Base-by-base conservation (phyloP, 441 rosid genomes). In the Dalechampia spathulata region DNA sequence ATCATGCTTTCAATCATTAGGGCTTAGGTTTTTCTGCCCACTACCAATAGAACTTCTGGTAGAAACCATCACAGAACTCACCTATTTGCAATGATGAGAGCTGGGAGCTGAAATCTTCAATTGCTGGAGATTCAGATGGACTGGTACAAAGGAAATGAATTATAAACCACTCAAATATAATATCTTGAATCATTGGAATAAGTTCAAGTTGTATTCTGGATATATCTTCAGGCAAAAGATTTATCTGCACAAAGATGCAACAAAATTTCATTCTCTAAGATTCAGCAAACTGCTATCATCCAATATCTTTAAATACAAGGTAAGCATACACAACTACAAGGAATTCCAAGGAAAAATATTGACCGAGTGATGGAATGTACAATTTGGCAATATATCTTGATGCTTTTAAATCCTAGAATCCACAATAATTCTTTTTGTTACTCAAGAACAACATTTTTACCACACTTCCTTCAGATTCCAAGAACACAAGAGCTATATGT, bases 71-170 rank as follows among this genome's bases (percentile, higher is more conserved):
- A 15, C 45, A 54, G 56, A 52, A 59, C 88, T 65, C 70, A 90
- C 98, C 99, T 62, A 94, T 86, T 63, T 78, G 87, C 62, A 94
- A 73, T 25, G 81, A 78, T 62, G 99, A 94, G 58, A 94, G 96
- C 67, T 94, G 93, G 47, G 71, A 80, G 73, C 94, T 90, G 68
- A 94, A 94, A 84, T 87, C 96, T 76, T 87, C 96, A 65, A 78
- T 65, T 61, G 86, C 73, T 41, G 82, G 80, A 50, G 83, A 78
- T 68, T 90, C 88, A 46, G 94, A 84, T 55, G 99, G 87, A 52
- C 88, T 83, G 42, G 83, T 78, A 57, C 80, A 69, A 61, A 86
- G 69, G 69, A 86, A 86, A 59, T 83, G 77, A 66, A 94, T 79
- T 48, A 84, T 79, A 59, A 83, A 68, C 99, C 99, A 94, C 81